Base-by-base conservation (phyloP, 768 basidiomycete genomes). In the Coprinopsis sp. region DNA sequence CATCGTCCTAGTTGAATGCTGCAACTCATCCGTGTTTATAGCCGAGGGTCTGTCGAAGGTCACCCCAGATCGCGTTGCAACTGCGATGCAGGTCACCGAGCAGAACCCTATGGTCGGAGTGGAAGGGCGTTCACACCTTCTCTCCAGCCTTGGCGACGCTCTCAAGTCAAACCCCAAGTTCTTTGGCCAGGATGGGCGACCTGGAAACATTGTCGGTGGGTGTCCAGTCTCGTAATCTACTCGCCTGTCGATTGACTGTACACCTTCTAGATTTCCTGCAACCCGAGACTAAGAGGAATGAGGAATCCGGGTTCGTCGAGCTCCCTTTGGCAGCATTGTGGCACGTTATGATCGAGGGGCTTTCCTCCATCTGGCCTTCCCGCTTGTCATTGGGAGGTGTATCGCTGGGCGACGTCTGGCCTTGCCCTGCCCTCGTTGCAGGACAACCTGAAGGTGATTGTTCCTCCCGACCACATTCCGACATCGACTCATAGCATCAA, bases 341-440 rank as follows among this genome's bases (percentile, higher is more conserved):
- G 92, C 64, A 77, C 12, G 77, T 78, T 14, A 78, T 97, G 34
- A 83, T 96, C 43, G 78, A 86, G 3, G 88, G 91, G 3, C 73
- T 98, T 27, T 78, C 86, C 42, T 76, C 82, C 1, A 91, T 97
- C 58, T 98, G 95, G 95, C 94, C 95, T 2, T 77, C 81, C 14
- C 78, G 93, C 21, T 76, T 77, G 2, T 71, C 74, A 3, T 68
- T 97, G 23, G 82, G 71, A 7, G 84, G 79, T 3, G 63, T 87
- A 21, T 61, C 85, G 0, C 78, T 98, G 4, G 95, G 95, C 18
- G 95, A 98, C 59, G 93, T 93, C 37, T 98, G 95, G 95, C 86
- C 85, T 0, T 94, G 91, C 53, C 67, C 77, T 4, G 76, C 77
- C 0, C 70, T 84, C 51, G 33, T 52, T 55, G 28, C 54, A 44